Conservation (phyloP, 345 rosid genomes). For the Pistacia integerrima region DNA sequence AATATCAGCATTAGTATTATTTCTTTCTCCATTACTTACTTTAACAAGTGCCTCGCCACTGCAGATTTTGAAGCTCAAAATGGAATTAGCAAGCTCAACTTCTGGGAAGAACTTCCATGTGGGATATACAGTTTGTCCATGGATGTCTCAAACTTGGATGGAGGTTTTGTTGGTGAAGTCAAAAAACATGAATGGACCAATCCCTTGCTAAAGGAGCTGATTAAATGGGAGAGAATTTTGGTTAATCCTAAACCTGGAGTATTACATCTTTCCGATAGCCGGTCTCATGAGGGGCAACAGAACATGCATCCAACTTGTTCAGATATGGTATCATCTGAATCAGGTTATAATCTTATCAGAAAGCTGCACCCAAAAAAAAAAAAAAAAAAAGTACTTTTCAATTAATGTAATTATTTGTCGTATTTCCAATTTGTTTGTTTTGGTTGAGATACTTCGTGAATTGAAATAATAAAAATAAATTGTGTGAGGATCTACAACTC, state of each 20-base stretch:
- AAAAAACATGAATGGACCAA: slow-evolving; percentile 67
- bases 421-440: not conserved
- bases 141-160: slow-evolving; percentile 33
- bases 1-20: not conserved
- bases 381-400: not conserved
- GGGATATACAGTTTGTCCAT: slow-evolving; percentile 71
- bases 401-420: not conserved
- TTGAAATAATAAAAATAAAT: slow-evolving; percentile 1
- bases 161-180: slow-evolving; percentile 47
- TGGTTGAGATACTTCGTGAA: not conserved
- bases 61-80: slow-evolving; percentile 54
- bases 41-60: not conserved
- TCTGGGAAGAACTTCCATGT: slow-evolving; percentile 94
- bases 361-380: not conserved
- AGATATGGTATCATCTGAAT: slow-evolving; percentile 26
- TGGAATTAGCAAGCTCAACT: slow-evolving; percentile 37
- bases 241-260: slow-evolving; percentile 58
- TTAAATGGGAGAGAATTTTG: slow-evolving; percentile 67
- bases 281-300: slow-evolving; percentile 14
- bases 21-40: not conserved
- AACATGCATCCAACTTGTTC: slow-evolving; percentile 17
- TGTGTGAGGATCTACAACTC: not conserved
- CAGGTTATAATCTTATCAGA: slow-evolving; percentile 22
- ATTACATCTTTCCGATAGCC: slow-evolving; percentile 21
- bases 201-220: slow-evolving; percentile 52